Base-by-base conservation (phyloP, 352 stramenopile species). In the Globisporangium viniferum region DNA sequence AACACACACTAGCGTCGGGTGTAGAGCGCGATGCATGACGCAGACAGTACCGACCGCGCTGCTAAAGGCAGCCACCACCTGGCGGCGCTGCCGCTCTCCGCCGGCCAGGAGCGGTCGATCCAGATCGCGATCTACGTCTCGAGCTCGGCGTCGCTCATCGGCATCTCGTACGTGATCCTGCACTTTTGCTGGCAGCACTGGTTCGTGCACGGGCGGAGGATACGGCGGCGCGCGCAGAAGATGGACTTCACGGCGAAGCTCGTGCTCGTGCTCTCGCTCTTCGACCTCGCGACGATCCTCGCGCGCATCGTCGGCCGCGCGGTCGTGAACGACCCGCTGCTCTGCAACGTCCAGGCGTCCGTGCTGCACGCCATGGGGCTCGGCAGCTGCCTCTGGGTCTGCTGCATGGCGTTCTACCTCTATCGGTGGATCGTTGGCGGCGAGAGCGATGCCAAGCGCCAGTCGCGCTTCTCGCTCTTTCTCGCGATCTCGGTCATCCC, bases 391-490 rank as follows among this genome's bases (percentile, higher is more conserved):
- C 71, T 86, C 41, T 95, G 87, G 82, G 82, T 87, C 41, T 90
- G 76, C 48, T 95, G 85, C 62, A 92, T 93, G 69, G 79, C 82
- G 8, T 93, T 88, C 72, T 93, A 93, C 56, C 72, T 95, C 15
- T 92, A 93, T 68, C 79, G 84, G 3, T 95, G 87, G 87, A 88
- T 93, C 55, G 81, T 87, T 15, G 80, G 78, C 18, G 80, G 85
- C 39, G 87, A 95, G 58, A 88, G 81, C 39, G 79, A 90, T 55
- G 84, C 84, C 15, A 92, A 82, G 41, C 73, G 84, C 27, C 76
- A 87, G 67, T 77, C 70, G 44, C 77, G 87, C 18, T 86, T 93
- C 59, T 62, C 61, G 15, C 62, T 81, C 18, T 94, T 89, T 59
- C 64, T 94, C 27, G 59, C 68, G 4, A 56, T 89, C 69, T 74